Evolutionary conservation across 139 green algal genomes (phyloP), one percentile per base, ranked within the genome.

Genomic region (Micromonas commoda): DNA sequence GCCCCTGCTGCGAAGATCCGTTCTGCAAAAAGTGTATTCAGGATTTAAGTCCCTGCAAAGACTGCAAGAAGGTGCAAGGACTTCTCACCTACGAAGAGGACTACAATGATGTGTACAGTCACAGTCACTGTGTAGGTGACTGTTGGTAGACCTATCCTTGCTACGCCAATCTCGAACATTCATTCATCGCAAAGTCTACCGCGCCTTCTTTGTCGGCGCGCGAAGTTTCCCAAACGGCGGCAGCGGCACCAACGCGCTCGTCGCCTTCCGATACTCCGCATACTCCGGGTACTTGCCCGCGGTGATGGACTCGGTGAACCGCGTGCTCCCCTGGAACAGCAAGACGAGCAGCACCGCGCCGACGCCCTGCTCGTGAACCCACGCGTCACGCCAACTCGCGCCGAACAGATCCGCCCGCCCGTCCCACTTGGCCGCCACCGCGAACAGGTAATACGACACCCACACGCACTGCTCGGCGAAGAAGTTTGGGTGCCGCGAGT

Each of bases 401-500:
- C 33, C 29, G 24, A 53, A 28, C 28, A 70, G 28, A 1, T 24
- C 28, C 63, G 31, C 61, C 37, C 23, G 64, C 28, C 26, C n/a
- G 23, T 38, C 63, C 13, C 28, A 63, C 73, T 13, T 32, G 1
- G 78, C 53, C 9, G 72, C 79, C 3, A 66, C 64, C 51, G 33
- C 32, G 51, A 80, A 83, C 4, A 80, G 16, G 72, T 28, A 76
- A 1, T 74, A 77, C 34, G 64, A 74, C 63, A 32, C 64, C 79
- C 79, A 83, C 45, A 83, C 35, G 28, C 28, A 24, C 31, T 80
- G 72, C 66, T 83, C 79, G 24, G 33, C 37, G 34, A 77, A 77
- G 61, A 83, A 83, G 79, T 83, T 83, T 23, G 79, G 79, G 38
- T 83, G 79, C 2, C 79, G 29, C 4, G 77, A 82, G 31, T 34